Conservation (phyloP, 2,329 filamentous ascomycete genomes). For the Aspergillus uvarum region DNA sequence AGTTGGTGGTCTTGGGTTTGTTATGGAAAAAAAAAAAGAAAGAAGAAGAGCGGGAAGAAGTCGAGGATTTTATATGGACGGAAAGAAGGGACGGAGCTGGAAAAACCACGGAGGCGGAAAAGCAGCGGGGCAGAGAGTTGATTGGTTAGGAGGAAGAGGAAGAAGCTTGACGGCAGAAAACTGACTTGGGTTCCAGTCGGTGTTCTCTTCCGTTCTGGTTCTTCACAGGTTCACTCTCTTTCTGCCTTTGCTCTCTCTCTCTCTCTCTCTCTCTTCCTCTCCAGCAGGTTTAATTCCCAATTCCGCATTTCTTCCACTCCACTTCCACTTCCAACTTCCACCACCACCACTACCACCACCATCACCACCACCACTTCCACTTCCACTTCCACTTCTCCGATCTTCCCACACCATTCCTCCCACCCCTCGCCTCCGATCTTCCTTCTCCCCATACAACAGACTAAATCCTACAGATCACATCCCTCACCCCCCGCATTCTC, state of each 20-base stretch:
- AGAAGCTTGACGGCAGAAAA: slow-evolving; percentile 12
- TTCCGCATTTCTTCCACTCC: slow-evolving; percentile 1
- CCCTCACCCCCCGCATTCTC: not conserved
- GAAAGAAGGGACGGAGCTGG: slow-evolving; percentile 23
- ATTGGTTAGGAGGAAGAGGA: slow-evolving; percentile 27
- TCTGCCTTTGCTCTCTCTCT: not conserved
- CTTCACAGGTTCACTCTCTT: not conserved
- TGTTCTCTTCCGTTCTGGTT: not conserved
- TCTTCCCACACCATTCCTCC: not conserved
- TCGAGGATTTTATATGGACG: slow-evolving; percentile 17
- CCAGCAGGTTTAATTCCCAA: slow-evolving; percentile 7
- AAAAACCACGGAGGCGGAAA: slow-evolving; percentile 36
- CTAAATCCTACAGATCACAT: slow-evolving; percentile 11
- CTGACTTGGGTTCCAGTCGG: slow-evolving; percentile 11
- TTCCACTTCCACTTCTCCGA: not conserved
- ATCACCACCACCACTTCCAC: not conserved
- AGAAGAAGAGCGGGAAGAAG: slow-evolving; percentile 19
- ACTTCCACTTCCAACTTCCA: slow-evolving; percentile 2
- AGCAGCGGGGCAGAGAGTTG: slow-evolving; percentile 23
- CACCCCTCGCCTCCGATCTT: slow-evolving; percentile 6
- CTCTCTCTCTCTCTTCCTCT: not conserved
- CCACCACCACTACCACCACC: not conserved
- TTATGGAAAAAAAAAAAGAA: slow-evolving; percentile 42
- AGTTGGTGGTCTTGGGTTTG: slow-evolving; percentile 66
- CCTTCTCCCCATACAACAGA: slow-evolving; percentile 27